Base-by-base conservation (phyloP, 139 green algal species). In the Chlorella vulgaris region DNA sequence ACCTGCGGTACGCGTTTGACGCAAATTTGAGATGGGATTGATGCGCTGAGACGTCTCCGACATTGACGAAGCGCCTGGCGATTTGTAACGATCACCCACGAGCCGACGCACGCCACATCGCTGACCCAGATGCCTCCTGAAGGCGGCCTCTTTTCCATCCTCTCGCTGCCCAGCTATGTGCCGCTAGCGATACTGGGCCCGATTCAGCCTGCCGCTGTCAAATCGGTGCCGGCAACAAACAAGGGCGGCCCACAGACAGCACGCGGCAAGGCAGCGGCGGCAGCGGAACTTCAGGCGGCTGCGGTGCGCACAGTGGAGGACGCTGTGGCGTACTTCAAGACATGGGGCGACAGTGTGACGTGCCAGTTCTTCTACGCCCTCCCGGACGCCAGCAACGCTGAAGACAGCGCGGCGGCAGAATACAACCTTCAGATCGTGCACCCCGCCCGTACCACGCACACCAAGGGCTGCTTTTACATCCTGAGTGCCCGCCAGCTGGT, bases 401-500 rank as follows among this genome's bases (percentile, higher is more conserved):
- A 24, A 15, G 18, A 33, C 33, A 78, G 33, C 71, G 15, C 47
- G 19, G 73, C 73, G 1, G 36, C 50, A 0, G 73, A 79, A 28
- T 69, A 68, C 26, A 55, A 55, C 26, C 73, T 79, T 0, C 36
- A 24, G 4, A 42, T 76, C 31, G 73, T 62, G n/a, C 29, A 26
- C n/a, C 26, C 3, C 7, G 29, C 26, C 26, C 13, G 3, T 18
- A 42, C 55, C 15, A 39, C 51, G 7, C 35, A 67, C 53, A n/a
- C 35, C 58, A 2, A 28, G n/a, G n/a, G n/a, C n/a, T n/a, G 61
- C 18, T 68, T 68, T 53, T 79, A 53, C 36, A 67, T 79, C 26
- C 7, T 79, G 35, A 79, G 69, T 26, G 39, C 10, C 39, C 39
- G 42, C 15, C 68, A 78, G 70, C 42, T 78, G 47, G 50, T 78